Conservation (phyloP, 2,329 filamentous ascomycete species). For the Colletotrichum tropicale region DNA sequence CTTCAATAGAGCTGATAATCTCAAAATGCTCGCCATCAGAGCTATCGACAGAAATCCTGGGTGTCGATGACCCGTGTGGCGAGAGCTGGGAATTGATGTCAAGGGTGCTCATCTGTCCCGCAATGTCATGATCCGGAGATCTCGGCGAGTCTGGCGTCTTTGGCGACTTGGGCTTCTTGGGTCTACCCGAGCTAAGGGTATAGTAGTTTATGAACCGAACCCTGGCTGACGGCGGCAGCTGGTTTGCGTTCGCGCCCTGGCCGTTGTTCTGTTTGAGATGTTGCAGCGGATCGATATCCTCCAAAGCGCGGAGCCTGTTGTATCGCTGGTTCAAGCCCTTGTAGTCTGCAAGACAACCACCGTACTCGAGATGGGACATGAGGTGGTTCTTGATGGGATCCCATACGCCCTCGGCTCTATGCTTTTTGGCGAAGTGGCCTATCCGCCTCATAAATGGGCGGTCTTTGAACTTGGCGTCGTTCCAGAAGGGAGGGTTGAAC, state of each 20-base stretch:
- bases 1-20: not conserved
- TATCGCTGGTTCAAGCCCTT: conserved; percentile 73
- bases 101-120: not conserved
- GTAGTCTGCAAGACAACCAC: conserved; percentile 80
- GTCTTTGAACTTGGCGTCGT: conserved; percentile 73
- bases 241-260: conserved; percentile 24
- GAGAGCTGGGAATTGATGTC: conserved; percentile 2
- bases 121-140: not conserved
- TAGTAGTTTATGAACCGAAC: conserved; percentile 91
- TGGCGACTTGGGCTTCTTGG: conserved; percentile 52
- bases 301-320: conserved; percentile 69
- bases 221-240: conserved; percentile 44
- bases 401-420: conserved; percentile 71
- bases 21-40: conserved; percentile 36
- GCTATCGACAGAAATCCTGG: conserved; percentile 50
- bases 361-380: conserved; percentile 83
- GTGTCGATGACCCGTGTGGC: conserved; percentile 29
- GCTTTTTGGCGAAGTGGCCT: conserved; percentile 81
- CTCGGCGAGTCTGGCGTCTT: conserved; percentile 13
- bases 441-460: conserved; percentile 72
- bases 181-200: conserved; percentile 79
- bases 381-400: conserved; percentile 76
- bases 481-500: conserved; percentile 77
- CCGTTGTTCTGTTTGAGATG: conserved; percentile 21
- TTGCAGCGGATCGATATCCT: conserved; percentile 67